A percentile compares a stretch with the other conserved stretches of the same genome.
phyloP scores from a whole-genome alignment of 148 eudicot genomes.

The Nepenthes mirabilis region DNA sequence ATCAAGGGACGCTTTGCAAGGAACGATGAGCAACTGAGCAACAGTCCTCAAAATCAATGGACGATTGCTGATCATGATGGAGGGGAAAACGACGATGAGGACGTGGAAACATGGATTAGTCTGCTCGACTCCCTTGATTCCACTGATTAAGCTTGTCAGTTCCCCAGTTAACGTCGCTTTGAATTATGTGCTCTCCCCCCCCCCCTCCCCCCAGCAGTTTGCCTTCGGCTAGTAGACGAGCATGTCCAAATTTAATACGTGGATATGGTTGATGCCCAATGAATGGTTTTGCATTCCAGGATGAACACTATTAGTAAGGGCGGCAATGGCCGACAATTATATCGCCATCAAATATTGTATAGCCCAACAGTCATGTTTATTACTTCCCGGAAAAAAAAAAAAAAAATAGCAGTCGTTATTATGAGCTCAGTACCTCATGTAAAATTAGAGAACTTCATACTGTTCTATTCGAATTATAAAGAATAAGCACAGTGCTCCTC shows the following conservation, averaged over 20 bases:
- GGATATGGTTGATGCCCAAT: not conserved
- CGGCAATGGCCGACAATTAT: no score
- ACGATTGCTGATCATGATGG: constrained; percentile 7
- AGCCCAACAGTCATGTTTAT: no score
- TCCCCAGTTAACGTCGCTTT: no score
- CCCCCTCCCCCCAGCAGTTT: not conserved
- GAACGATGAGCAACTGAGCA: constrained; percentile 41
- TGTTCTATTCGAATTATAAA: no score
- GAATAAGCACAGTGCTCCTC: no score
- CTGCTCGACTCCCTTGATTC: constrained; percentile 32
- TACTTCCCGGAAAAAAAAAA: no score
- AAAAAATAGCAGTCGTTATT: no score
- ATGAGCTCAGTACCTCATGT: no score
- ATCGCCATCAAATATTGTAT: no score
- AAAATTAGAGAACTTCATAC: no score
- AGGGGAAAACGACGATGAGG: constrained; percentile 33
- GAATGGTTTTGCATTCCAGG: not conserved
- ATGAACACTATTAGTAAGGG: not conserved
- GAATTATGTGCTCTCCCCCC: no score
- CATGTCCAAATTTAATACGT: not conserved
- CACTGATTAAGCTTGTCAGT: not conserved
- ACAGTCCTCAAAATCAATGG: constrained; percentile 21
- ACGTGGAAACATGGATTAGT: constrained; percentile 48
- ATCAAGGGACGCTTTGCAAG: constrained; percentile 80
- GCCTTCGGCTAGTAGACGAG: not conserved